phyloP scores from a whole-genome alignment of 2,329 filamentous ascomycete species.

The Ascochyta rabiei region DNA sequence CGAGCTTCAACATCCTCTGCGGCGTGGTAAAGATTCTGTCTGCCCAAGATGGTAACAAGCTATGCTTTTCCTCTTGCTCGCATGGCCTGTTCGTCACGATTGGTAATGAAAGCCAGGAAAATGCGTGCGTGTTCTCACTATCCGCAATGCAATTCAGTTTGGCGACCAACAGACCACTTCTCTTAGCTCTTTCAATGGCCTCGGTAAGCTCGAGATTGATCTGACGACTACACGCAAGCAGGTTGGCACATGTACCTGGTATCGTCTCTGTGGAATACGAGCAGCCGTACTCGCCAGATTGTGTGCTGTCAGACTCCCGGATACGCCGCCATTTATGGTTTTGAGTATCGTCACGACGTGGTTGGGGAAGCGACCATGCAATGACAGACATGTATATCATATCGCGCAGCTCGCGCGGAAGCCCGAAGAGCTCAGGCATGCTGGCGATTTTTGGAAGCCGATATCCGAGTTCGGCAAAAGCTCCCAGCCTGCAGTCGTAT shows the following conservation, averaged over 20 bases:
- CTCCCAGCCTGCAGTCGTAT: no score
- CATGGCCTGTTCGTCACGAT: slow-evolving; percentile 29
- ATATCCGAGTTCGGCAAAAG: no score
- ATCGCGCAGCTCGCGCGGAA: slow-evolving; percentile 44
- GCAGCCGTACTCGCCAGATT: slow-evolving; percentile 33
- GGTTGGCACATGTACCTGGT: slow-evolving; percentile 38
- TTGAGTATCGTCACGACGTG: slow-evolving; percentile 25
- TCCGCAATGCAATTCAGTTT: slow-evolving; percentile 40
- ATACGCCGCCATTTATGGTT: slow-evolving; percentile 24
- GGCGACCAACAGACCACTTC: slow-evolving; percentile 22
- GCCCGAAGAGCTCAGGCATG: slow-evolving; percentile 25
- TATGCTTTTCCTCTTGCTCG: slow-evolving; percentile 5
- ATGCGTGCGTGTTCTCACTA: slow-evolving; percentile 39
- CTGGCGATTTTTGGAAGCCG: neutral
- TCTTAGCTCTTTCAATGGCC: slow-evolving; percentile 25
- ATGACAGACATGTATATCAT: slow-evolving; percentile 41
- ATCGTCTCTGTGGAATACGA: slow-evolving; percentile 28
- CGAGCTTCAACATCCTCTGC: slow-evolving; percentile 11
- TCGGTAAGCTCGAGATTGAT: slow-evolving; percentile 38
- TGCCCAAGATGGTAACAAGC: slow-evolving; percentile 24
- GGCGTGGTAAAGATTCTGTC: slow-evolving; percentile 17
- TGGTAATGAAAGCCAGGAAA: slow-evolving; percentile 40
- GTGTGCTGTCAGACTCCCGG: slow-evolving; percentile 21
- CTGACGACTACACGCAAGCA: slow-evolving; percentile 39
- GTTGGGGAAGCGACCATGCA: slow-evolving; percentile 28